A percentile compares a stretch with the other conserved stretches of the same genome.
Evolutionary conservation across 257 asterid genomes (phyloP).

Genomic region (Petunia axillaris): DNA sequence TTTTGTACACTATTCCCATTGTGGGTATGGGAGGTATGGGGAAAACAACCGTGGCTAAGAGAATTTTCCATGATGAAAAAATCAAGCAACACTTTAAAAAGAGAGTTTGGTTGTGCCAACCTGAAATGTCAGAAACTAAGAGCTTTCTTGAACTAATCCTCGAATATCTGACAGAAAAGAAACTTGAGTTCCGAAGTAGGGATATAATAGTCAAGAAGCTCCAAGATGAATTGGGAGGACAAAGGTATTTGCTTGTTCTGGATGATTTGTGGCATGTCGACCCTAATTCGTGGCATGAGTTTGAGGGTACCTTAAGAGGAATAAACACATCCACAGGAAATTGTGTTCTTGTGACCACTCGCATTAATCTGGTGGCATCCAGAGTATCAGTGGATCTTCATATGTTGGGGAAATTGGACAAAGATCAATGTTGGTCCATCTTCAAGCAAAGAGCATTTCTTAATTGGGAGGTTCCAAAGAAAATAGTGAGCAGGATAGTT

Average conservation of each 20-base stretch:
- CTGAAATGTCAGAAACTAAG: conserved; percentile 23
- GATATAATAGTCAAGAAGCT: neutral
- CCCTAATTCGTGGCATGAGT: neutral
- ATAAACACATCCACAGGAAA: neutral
- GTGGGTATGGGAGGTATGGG: conserved; percentile 30
- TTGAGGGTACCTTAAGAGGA: neutral
- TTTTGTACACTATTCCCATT: conserved; percentile 21
- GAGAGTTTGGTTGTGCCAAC: conserved; percentile 30
- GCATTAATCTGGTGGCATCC: conserved; percentile 1
- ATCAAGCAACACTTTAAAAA: conserved; percentile 22
- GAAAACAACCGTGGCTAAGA: conserved; percentile 26
- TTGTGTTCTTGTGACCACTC: conserved; percentile 35
- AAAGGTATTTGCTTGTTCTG: neutral
- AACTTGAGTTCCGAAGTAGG: neutral
- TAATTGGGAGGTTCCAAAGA: conserved; percentile 7
- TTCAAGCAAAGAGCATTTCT: conserved; percentile 30
- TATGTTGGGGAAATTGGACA: neutral
- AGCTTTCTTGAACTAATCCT: conserved; percentile 26
- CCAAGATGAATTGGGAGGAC: neutral
- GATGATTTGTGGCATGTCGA: conserved; percentile 2
- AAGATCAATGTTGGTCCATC: conserved; percentile 29
- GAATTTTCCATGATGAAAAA: conserved; percentile 14
- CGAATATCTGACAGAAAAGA: neutral
- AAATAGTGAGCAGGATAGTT: neutral
- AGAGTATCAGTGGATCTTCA: neutral